Evolutionary conservation across 169 alveolate species (phyloP).

Genomic region (Plasmodium billcollinsi): DNA sequence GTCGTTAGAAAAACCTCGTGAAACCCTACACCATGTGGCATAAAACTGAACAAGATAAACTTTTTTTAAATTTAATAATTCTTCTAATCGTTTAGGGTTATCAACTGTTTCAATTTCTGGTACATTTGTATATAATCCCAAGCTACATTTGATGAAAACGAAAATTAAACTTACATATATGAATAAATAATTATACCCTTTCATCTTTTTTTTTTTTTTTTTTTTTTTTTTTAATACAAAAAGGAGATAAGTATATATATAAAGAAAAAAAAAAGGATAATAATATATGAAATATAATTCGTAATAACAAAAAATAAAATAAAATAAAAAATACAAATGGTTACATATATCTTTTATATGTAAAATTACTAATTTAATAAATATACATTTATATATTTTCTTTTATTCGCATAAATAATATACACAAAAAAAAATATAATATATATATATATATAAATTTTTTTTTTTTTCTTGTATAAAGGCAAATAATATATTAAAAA

Average conservation of each 20-base stretch:
- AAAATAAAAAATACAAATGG: too few species aligned
- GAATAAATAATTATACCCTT: background rate
- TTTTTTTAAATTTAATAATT: conserved; percentile 40
- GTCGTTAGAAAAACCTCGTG: conserved; percentile 80
- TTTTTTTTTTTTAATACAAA: background rate
- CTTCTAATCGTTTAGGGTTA: conserved; percentile 31
- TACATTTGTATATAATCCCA: conserved; percentile 60
- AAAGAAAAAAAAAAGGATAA: too few species aligned
- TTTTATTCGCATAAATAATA: too few species aligned
- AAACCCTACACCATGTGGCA: conserved; percentile 78
- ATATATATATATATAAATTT: too few species aligned
- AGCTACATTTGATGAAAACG: conserved; percentile 11
- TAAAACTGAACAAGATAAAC: conserved; percentile 25
- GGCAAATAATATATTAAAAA: too few species aligned
- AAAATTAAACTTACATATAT: conserved; percentile 4
- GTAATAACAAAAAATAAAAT: too few species aligned
- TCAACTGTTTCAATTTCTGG: conserved; percentile 78
- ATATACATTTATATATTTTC: too few species aligned
- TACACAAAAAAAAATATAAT: too few species aligned
- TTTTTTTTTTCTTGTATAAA: too few species aligned
- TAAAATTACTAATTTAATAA: too few species aligned
- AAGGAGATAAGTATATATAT: background rate
- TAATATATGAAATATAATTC: too few species aligned
- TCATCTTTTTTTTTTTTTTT: conserved; percentile 13
- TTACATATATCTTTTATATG: too few species aligned